Evolutionary conservation across 768 basidiomycete species (phyloP).

Genomic region (Mrakia hoshinonis): DNA sequence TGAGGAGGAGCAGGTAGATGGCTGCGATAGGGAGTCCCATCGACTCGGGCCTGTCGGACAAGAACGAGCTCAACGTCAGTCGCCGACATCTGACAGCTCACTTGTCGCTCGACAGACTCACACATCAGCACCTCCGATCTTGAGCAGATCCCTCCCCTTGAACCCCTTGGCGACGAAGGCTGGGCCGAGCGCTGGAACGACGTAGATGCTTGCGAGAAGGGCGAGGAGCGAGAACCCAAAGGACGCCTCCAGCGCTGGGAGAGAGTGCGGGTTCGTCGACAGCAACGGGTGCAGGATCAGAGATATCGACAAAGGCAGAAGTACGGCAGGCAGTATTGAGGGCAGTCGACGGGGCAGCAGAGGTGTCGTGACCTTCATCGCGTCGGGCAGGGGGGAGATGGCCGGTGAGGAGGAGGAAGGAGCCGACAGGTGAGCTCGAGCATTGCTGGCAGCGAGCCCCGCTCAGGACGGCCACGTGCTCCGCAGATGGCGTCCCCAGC

Average conservation of each 20-base stretch:
- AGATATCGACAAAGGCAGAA: constrained; percentile 64
- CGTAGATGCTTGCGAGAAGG: constrained; percentile 61
- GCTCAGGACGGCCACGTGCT: background rate
- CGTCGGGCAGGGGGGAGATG: background rate
- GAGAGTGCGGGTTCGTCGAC: constrained; percentile 20
- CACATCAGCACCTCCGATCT: constrained; percentile 46
- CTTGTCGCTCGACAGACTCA: too few species aligned
- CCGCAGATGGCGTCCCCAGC: too few species aligned
- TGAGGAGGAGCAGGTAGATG: constrained; percentile 75
- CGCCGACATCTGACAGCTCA: too few species aligned
- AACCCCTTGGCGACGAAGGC: constrained; percentile 73
- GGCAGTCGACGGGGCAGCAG: constrained; percentile 4
- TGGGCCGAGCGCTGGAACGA: constrained; percentile 74
- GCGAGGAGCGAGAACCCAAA: constrained; percentile 78
- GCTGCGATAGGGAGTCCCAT: constrained; percentile 83
- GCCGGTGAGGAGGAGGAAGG: background rate
- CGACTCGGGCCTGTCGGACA: constrained; percentile 63
- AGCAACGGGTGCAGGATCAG: constrained; percentile 42
- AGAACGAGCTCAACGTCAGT: background rate
- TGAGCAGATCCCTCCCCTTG: constrained; percentile 78
- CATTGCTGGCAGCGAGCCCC: background rate
- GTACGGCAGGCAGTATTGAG: constrained; percentile 20
- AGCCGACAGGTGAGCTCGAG: background rate
- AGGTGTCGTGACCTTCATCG: background rate
- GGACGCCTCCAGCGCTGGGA: constrained; percentile 55